Evolutionary conservation across 1,284 basidiomycete genomes (phyloP).

Genomic region (Thelephora terrestris): DNA sequence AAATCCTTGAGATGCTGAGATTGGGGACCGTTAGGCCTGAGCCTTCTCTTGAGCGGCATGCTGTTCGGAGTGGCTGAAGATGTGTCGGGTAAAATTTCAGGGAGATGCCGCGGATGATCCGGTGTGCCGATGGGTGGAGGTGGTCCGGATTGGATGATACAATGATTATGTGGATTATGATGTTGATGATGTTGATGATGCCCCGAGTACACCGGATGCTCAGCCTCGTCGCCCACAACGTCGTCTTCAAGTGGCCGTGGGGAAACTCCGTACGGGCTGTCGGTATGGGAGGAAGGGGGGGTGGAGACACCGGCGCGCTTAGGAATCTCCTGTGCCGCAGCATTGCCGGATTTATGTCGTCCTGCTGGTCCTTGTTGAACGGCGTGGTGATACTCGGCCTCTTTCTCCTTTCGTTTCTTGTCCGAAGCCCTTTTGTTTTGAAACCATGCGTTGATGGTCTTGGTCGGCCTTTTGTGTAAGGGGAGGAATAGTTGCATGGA

Average conservation of each 20-base stretch:
- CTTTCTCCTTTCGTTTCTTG: slow-evolving; percentile 47
- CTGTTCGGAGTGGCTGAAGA: slow-evolving; percentile 21
- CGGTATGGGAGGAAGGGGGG: slow-evolving; percentile 18
- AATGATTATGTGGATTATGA: slow-evolving; percentile 8
- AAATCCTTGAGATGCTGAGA: slow-evolving; percentile 55
- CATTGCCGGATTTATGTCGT: slow-evolving; percentile 26
- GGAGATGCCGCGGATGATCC: neutral
- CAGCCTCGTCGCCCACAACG: slow-evolving; percentile 34
- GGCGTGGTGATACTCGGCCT: slow-evolving; percentile 10
- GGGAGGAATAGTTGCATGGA: slow-evolving; percentile 10
- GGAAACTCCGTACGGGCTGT: too few relatives aligned
- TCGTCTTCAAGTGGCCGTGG: slow-evolving; percentile 28
- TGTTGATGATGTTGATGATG: slow-evolving; percentile 8
- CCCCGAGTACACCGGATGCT: slow-evolving; percentile 14
- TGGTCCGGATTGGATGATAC: slow-evolving; percentile 29
- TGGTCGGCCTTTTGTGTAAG: slow-evolving; percentile 49
- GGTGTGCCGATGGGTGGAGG: slow-evolving; percentile 27
- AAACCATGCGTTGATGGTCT: slow-evolving; percentile 77
- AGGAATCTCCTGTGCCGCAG: slow-evolving; percentile 10
- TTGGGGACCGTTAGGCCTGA: slow-evolving; percentile 52
- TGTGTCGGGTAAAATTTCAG: slow-evolving; percentile 12
- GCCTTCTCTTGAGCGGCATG: slow-evolving; percentile 44
- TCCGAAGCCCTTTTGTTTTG: slow-evolving; percentile 75
- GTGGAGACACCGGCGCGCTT: slow-evolving; percentile 31
- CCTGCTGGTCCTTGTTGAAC: slow-evolving; percentile 22